Conservation (phyloP, 495 filamentous ascomycete genomes). For the Pseudoneurospora amorphoporcata region DNA sequence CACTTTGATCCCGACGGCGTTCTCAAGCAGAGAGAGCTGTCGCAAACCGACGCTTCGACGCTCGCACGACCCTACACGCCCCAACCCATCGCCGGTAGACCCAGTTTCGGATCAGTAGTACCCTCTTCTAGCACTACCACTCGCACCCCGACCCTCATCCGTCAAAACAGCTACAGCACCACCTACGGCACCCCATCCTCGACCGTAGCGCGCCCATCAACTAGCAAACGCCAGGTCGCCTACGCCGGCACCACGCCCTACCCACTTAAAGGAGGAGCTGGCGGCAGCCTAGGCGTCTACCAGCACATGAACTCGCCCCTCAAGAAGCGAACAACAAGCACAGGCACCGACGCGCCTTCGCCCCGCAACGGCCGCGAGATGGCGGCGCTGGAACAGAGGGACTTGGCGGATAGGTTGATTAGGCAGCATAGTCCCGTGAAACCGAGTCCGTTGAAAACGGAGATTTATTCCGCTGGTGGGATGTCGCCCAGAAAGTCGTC, state of each 20-base stretch:
- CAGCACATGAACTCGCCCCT: conserved; percentile 73
- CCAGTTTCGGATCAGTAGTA: conserved; percentile 14
- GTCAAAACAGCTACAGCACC: conserved; percentile 5
- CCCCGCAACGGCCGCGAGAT: conserved; percentile 44
- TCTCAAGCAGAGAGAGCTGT: neutral
- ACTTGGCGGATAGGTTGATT: conserved; percentile 20
- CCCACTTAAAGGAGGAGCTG: conserved; percentile 18
- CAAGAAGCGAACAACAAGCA: conserved; percentile 45
- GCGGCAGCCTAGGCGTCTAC: conserved; percentile 72
- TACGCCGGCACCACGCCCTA: conserved; percentile 3
- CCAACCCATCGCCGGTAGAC: neutral
- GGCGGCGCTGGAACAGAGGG: conserved; percentile 39
- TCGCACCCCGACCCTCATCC: conserved; percentile 1
- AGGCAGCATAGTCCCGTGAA: conserved; percentile 20
- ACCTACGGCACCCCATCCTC: conserved; percentile 3
- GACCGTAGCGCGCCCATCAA: neutral
- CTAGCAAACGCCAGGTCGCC: conserved; percentile 1
- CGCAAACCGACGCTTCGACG: neutral
- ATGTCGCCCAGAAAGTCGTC: neutral
- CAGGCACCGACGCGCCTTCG: conserved; percentile 25
- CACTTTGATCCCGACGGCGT: conserved; percentile 62
- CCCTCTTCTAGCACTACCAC: conserved; percentile 11
- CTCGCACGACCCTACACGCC: neutral
- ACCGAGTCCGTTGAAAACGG: neutral
- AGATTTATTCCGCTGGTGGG: neutral